Base-by-base conservation (phyloP, 1,284 basidiomycete species). In the Cystobasidium sp. region DNA sequence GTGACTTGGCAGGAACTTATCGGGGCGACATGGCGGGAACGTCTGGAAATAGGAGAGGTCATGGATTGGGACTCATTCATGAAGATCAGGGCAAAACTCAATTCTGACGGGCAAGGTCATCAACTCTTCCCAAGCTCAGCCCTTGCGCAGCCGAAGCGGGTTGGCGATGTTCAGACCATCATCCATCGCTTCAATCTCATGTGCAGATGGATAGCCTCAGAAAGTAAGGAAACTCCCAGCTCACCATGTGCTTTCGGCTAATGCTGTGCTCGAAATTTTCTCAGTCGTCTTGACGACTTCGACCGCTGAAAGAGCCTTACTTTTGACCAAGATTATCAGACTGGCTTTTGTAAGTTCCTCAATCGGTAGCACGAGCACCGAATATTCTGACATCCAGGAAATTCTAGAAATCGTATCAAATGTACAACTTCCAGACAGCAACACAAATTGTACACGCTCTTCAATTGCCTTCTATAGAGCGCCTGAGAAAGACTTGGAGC, bases 171-270 rank as follows among this genome's bases (percentile, higher is more conserved):
- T 86, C 75, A 89, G 89, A 89, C 89, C 44, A 87, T 94, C 41
- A 88, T 93, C n/a, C 91, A 90, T 18, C 87, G 94, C 37, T 95
- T 95, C 84, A 94, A 94, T 80, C 83, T 95, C 70, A 88, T 93
- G 79, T 89, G 90, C 6, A 91, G 91, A 79, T 96, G 94, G 81
- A 88, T 91, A 6, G 85, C 89, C 18, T 90, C 91, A 22, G 75
- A 76, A 61, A 68, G 75, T 75, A 44, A 46, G 75, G 55, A 0
- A 46, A 0, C 37, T 52, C 20, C 47, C 37, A 8, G 14, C 5
- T 41, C 9, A 9, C 6, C 37, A 44, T 20, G 10, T n/a, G 44
- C 16, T n/a, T 14, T 16, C 20, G 18, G 20, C 66, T 75, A 10
- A 62, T 22, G 8, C 31, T n/a, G 4, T 65, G 6, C n/a, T 5